Evolutionary conservation across 2,329 filamentous ascomycete genomes (phyloP).

Genomic region (Xylariomycetidae sp.): DNA sequence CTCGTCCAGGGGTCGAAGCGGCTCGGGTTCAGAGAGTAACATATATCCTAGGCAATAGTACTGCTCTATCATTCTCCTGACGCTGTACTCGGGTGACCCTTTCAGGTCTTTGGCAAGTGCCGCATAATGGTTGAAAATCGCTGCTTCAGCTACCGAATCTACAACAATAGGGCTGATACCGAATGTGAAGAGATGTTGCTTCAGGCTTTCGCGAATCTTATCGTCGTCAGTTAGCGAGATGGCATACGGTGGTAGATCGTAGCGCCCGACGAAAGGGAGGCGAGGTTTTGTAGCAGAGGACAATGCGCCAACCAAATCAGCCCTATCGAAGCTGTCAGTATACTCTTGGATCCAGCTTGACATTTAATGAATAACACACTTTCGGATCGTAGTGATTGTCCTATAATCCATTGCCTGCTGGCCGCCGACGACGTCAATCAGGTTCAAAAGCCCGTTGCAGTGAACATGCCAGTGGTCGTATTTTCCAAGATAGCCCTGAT

Average conservation of each 20-base stretch:
- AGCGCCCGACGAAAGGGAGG: slow-evolving; percentile 23
- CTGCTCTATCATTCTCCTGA: slow-evolving; percentile 6
- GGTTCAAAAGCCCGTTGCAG: slow-evolving; percentile 29
- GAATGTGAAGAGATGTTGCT: slow-evolving; percentile 17
- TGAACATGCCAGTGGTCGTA: slow-evolving; percentile 35
- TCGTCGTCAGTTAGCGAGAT: slow-evolving; percentile 7
- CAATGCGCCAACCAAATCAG: slow-evolving; percentile 31
- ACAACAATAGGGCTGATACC: slow-evolving; percentile 18
- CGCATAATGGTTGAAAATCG: slow-evolving; percentile 16
- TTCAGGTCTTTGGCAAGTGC: background rate
- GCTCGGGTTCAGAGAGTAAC: slow-evolving; percentile 5
- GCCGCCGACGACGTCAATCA: slow-evolving; percentile 27
- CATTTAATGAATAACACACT: no score
- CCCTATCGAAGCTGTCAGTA: slow-evolving; percentile 18
- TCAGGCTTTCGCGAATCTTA: slow-evolving; percentile 10
- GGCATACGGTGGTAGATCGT: slow-evolving; percentile 15
- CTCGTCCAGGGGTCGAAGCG: slow-evolving; percentile 3
- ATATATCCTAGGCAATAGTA: slow-evolving; percentile 7
- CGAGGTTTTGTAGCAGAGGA: slow-evolving; percentile 27
- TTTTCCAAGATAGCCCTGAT: slow-evolving; percentile 27
- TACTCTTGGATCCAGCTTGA: no score
- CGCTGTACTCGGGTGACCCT: slow-evolving; percentile 2
- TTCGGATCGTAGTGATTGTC: slow-evolving; percentile 22
- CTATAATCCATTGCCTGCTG: slow-evolving; percentile 11
- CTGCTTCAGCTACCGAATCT: slow-evolving; percentile 20